These are phyloP conservation scores for Albatrellus ellisii DNA, from an alignment of 768 basidiomycete species.

Conservation along the genomic window DNA sequence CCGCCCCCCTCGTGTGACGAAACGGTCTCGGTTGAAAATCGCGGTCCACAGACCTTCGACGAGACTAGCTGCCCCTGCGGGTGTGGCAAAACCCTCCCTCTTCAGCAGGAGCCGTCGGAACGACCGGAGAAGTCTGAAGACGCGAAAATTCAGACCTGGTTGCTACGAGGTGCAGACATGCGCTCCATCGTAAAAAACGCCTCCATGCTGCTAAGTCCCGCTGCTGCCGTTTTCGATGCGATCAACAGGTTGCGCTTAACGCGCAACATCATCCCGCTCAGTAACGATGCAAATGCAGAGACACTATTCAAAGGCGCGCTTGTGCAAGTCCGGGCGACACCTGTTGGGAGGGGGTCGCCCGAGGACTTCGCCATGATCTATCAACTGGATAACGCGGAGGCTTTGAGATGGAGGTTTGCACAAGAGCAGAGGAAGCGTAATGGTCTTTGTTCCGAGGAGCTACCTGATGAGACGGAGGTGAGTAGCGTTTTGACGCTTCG, in stretches of 20 bases:
- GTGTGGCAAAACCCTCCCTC: slow-evolving; percentile 37
- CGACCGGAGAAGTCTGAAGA: slow-evolving; percentile 5
- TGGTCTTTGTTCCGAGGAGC: slow-evolving; percentile 13
- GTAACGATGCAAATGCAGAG: slow-evolving; percentile 21
- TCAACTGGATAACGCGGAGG: slow-evolving; percentile 39
- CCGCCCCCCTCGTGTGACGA: background rate
- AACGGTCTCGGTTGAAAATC: slow-evolving; percentile 11
- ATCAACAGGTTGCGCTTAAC: slow-evolving; percentile 49
- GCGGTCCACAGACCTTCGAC: no score
- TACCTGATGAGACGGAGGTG: slow-evolving; percentile 20
- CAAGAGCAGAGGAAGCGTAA: slow-evolving; percentile 15
- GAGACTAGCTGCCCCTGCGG: no score
- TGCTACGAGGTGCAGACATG: slow-evolving; percentile 47
- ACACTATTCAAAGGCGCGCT: slow-evolving; percentile 48
- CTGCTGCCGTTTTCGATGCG: slow-evolving; percentile 33
- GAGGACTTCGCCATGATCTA: slow-evolving; percentile 69
- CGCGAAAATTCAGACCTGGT: slow-evolving; percentile 50
- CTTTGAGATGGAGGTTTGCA: slow-evolving; percentile 31
- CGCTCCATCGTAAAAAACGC: slow-evolving; percentile 30
- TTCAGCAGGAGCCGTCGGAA: slow-evolving; percentile 37
- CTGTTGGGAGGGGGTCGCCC: slow-evolving; percentile 58
- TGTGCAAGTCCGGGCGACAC: slow-evolving; percentile 48
- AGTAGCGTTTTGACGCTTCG: slow-evolving; percentile 2
- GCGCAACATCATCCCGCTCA: slow-evolving; percentile 32
- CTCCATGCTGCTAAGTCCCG: slow-evolving; percentile 26